Evolutionary conservation across 2,329 filamentous ascomycete genomes (phyloP), one percentile per base, ranked within the genome.

Genomic region (Botrytis deweyae): DNA sequence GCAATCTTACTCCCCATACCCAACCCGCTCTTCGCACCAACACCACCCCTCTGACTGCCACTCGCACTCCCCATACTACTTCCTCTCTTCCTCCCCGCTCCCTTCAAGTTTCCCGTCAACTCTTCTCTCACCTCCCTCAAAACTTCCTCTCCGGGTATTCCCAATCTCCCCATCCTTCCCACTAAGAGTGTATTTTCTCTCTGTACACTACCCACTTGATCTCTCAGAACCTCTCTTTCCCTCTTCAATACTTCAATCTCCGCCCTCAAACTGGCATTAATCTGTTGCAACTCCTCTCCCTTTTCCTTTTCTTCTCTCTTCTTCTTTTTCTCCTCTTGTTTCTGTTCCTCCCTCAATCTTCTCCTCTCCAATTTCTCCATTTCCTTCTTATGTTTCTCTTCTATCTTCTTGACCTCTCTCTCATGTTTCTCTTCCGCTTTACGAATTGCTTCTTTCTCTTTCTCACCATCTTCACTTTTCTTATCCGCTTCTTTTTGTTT

Each of bases 361-460:
- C 89, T 89, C 76, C 89, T 87, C 76, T 93, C 88, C 3, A 92
- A 83, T 81, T 90, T 91, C 75, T 84, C 84, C 64, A 92, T 83
- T 78, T 93, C 91, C 20, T 86, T 86, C 76, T 87, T 86, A 77
- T 91, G 90, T 77, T 90, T 91, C 65, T 90, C 90, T 77, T 91
- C 88, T 70, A 91, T 88, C 79, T 91, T 92, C 62, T 88, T 87
- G 0, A 90, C 80, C 76, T 92, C 89, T 66, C 84, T 85, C 64
- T 89, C 87, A 80, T 92, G 89, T 79, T 88, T 90, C 79, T 91
- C 89, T 44, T 87, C 86, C 12, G 89, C 84, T 80, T 89, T 91
- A 44, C 86, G 85, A 8, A 89, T 76, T 2, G 85, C 84, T 1
- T 84, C 81, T 68, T 83, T 84, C 64, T 91, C 88, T 73, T 87